Evolutionary conservation across 2,329 filamentous ascomycete genomes (phyloP), one percentile per base, ranked within the genome.

Genomic region (Phoma sp.): DNA sequence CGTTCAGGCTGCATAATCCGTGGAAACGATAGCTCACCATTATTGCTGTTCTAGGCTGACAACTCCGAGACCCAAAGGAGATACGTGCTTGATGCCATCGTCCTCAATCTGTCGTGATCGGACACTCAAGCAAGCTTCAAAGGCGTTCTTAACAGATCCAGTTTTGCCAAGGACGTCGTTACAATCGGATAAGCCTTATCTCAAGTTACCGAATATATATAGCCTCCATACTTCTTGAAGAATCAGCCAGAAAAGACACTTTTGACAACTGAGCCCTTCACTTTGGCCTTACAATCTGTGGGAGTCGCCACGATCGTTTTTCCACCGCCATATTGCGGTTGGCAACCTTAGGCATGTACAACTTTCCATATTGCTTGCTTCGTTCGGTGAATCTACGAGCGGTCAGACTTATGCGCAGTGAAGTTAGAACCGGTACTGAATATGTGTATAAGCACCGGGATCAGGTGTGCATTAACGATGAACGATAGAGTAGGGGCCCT

Each of bases 291-390:
- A 39, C 33, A 27, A 24, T 52, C 15, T 13, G 25, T 10, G 17
- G 40, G 41, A 15, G 17, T 35, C 25, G 41, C 41, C 15, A 36
- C 40, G 22, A 25, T 52, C 17, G 49, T 45, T 24, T 55, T 24
- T 51, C 46, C 19, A 58, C 55, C 35, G 54, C 44, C 19, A 47
- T 51, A 21, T 52, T 55, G 35, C 38, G 40, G 31, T 32, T 43
- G 39, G 29, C 43, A 10, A 41, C 44, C 45, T 58, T 55, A 15
- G 55, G 43, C 25, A 52, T 55, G 40, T 46, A 58, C 25, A 58
- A 39, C 19, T 44, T 52, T 25, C 55, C 55, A 48, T 58, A 58
- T 39, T 58, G n/a, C 29, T 44, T 51, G 7, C 44, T 52, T 51
- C 55, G 55, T 41, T 55, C 22, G 21, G 38, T 50, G 8, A 51